A percentile compares a stretch with the other conserved stretches of the same genome.
Conservation (phyloP, 805 yeast species). For the Candida takata region DNA sequence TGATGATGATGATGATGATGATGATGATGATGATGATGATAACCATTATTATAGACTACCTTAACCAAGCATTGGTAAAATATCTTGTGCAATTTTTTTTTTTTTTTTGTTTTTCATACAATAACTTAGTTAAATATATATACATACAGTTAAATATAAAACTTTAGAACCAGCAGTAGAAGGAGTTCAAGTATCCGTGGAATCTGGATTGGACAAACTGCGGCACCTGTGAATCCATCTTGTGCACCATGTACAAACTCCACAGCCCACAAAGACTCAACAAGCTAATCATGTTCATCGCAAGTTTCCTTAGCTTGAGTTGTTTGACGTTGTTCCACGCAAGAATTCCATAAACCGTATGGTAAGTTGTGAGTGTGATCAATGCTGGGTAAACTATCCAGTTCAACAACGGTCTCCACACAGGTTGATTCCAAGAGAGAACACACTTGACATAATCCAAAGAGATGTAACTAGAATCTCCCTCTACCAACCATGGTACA, state of each 20-base stretch:
- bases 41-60: too few relatives aligned
- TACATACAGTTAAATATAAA: too few relatives aligned
- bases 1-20: too few relatives aligned
- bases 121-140: too few relatives aligned
- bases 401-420: constrained; percentile 24
- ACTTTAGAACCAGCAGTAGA: too few relatives aligned
- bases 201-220: constrained; percentile 13
- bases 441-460: constrained; percentile 44
- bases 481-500: constrained; percentile 49
- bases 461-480: constrained; percentile 53
- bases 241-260: constrained; percentile 25
- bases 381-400: constrained; percentile 29
- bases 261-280: constrained; percentile 31
- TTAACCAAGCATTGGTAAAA: too few relatives aligned
- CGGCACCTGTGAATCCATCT: constrained; percentile 6
- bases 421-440: constrained; percentile 19
- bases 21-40: too few relatives aligned
- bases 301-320: constrained; percentile 33
- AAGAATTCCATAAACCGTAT: constrained; percentile 46
- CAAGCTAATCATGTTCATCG: constrained; percentile 35
- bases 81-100: too few relatives aligned
- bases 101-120: too few relatives aligned
- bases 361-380: constrained; percentile 40
- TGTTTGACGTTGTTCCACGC: constrained; percentile 37
- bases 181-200: constrained; percentile 13